Conservation (phyloP, 257 asterid genomes). For the Solanum dulcamara region DNA sequence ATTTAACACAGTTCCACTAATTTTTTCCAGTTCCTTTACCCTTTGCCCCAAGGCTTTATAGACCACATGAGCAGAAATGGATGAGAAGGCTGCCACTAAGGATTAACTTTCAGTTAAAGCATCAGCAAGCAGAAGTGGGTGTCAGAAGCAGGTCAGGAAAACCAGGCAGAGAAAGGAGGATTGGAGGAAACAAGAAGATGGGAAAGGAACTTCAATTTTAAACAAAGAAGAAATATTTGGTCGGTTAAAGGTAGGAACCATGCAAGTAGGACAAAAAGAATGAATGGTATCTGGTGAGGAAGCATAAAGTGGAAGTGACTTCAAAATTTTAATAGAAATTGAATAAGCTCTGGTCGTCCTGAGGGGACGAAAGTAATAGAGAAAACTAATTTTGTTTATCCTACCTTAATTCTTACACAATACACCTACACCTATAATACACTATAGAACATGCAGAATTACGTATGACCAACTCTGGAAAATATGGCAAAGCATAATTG, state of each 20-base stretch:
- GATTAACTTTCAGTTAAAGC: not conserved
- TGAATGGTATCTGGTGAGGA: not conserved
- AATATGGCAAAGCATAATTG: not conserved
- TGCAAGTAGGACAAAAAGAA: not conserved
- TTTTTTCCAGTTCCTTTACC: not conserved
- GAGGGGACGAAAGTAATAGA: not conserved
- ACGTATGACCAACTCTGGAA: not conserved
- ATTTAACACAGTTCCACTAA: too few species aligned
- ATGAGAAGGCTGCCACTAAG: not conserved
- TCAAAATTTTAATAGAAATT: not conserved
- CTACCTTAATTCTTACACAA: not conserved
- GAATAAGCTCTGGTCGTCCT: not conserved
- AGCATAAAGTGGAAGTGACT: not conserved
- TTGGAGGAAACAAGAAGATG: not conserved
- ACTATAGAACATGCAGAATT: not conserved
- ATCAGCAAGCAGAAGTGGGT: not conserved
- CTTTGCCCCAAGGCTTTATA: not conserved
- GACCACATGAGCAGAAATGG: not conserved
- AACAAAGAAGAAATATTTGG: not conserved
- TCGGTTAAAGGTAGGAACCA: not conserved
- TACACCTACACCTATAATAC: not conserved
- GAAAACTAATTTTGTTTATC: not conserved
- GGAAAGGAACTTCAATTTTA: not conserved
- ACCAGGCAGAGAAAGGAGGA: not conserved
- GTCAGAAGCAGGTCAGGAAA: not conserved